Evolutionary conservation across 1,284 basidiomycete species (phyloP), one percentile per base, ranked within the genome.

Genomic region (Omphalotus olearius): DNA sequence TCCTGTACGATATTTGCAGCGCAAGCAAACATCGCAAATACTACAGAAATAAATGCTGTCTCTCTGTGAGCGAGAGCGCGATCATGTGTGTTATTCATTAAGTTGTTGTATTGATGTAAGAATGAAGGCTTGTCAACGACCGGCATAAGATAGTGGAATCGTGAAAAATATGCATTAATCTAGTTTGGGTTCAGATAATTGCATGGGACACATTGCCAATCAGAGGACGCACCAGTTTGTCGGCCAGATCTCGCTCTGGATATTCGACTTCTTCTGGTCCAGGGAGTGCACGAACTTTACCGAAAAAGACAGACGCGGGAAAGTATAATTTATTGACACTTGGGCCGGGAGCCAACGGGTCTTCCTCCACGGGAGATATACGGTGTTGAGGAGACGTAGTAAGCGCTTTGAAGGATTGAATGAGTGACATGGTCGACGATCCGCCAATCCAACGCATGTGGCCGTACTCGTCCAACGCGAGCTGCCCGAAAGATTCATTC

Each of bases 381-480:
- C 85, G 84, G 63, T 84, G 79, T n/a, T 86, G 69, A 4, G 88
- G 85, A 20, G 83, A 81, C 11, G 85, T 77, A 16, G 87, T 88
- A 56, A 87, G 66, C 41, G 84, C 80, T 52, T 82, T 83, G 72
- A 94, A 93, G 4, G 88, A 91, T 64, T 93, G 90, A 50, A 94
- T 91, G 58, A 94, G 78, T 7, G 91, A 90, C 82, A 94, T 88
- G 9, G 91, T 92, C 23, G 90, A 93, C 7, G 91, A 93, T 44
- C 90, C 87, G 30, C 91, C 91, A 60, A 94, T 93, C 91, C 91
- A 94, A 56, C 91, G 83, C 73, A 89, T 83, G 67, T 93, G 91
- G 18, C 91, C 91, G 59, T 92, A 85, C 65, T 93, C 91, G 62
- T 94, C 91, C 43, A 92, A 75, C 23, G 90, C 87, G 51, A 93